These are phyloP conservation scores for Phytophthora tentaculata DNA, from an alignment of 352 stramenopile species.

Conservation along the genomic window DNA sequence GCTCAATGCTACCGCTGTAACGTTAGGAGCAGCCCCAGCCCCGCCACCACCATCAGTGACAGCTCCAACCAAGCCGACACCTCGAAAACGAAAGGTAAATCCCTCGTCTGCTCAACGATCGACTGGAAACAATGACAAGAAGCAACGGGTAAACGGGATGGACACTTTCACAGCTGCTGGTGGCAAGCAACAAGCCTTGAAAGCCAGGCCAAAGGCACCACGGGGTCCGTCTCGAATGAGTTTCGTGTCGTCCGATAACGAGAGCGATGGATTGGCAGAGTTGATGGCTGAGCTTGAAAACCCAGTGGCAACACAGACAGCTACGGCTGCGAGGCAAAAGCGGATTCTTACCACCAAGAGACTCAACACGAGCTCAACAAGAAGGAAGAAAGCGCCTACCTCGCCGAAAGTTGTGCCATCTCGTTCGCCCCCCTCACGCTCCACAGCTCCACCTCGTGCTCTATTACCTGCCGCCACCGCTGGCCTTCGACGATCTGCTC, in stretches of 20 bases:
- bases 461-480: not conserved
- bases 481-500: conserved; percentile 25
- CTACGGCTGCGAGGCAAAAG: not conserved
- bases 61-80: conserved; percentile 5
- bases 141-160: conserved; percentile 13
- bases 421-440: not conserved
- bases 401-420: conserved; percentile 3
- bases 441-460: not conserved
- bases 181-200: conserved; percentile 8
- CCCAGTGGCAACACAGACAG: conserved; percentile 3
- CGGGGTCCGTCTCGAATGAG: conserved; percentile 23
- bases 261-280: conserved; percentile 59
- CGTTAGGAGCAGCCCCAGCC: conserved; percentile 4
- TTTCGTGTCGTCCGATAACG: conserved; percentile 37
- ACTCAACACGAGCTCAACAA: not conserved
- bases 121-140: conserved; percentile 23
- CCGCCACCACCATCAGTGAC: not conserved
- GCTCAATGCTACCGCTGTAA: conserved; percentile 19
- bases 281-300: conserved; percentile 51
- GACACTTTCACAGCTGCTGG: not conserved
- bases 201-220: not conserved
- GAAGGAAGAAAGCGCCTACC: conserved; percentile 5
- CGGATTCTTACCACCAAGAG: not conserved
- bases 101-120: conserved; percentile 2
- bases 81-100: conserved; percentile 5